Percentiles rank a stretch among this genome's conserved stretches.
Conservation (phyloP, 768 basidiomycete genomes). For the Lactifluus hygrophoroides region DNA sequence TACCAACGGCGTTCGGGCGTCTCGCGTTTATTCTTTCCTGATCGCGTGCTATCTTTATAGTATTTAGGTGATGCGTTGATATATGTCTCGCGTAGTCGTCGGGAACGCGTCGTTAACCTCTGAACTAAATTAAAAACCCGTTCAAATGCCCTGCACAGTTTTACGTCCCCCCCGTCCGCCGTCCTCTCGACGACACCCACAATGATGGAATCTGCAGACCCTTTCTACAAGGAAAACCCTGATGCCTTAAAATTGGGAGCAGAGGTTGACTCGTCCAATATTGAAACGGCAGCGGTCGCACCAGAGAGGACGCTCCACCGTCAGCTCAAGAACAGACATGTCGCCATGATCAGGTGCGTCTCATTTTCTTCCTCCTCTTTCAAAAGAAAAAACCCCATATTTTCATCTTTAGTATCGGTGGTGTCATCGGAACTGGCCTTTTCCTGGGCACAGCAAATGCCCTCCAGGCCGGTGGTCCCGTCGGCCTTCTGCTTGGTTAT, state of each 20-base stretch:
- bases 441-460: constrained; percentile 40
- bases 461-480: constrained; percentile 53
- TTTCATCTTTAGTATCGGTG: constrained; percentile 25
- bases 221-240: constrained; percentile 9
- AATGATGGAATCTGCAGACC: constrained; percentile 19
- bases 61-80: no score
- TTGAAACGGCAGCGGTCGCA: neutral
- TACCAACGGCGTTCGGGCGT: no score
- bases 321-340: constrained; percentile 50
- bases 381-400: no score
- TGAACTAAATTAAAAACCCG: neutral
- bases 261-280: neutral
- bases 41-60: no score
- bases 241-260: neutral
- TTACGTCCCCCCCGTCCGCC: neutral
- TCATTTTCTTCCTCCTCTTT: neutral
- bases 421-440: constrained; percentile 28
- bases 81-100: no score
- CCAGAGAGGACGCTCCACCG: constrained; percentile 21
- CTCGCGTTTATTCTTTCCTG: no score
- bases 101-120: no score
- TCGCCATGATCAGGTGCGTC: constrained; percentile 72
- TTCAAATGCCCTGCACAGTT: neutral
- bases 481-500: constrained; percentile 70
- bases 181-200: no score